phyloP scores from a whole-genome alignment of 179 eudicot genomes.

The Spinacia oleracea region DNA sequence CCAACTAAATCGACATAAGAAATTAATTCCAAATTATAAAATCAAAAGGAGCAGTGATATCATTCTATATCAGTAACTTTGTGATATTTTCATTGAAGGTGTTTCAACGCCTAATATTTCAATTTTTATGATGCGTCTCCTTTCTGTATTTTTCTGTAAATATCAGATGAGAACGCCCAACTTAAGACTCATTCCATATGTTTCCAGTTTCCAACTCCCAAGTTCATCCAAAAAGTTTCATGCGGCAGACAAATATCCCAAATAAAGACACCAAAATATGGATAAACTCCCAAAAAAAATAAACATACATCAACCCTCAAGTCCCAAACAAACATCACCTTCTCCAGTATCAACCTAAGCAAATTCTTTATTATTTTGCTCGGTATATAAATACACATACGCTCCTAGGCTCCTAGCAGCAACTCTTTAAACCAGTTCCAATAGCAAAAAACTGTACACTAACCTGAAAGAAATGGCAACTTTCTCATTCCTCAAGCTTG shows the following conservation, averaged over 20 bases:
- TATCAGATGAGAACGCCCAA: background rate
- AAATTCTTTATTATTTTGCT: background rate
- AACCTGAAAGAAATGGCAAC: conserved; percentile 19
- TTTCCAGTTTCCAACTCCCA: background rate
- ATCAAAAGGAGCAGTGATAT: background rate
- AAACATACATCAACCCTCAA: conserved; percentile 4
- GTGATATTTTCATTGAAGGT: background rate
- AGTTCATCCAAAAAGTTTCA: background rate
- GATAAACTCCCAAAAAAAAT: background rate
- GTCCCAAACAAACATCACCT: background rate
- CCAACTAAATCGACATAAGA: too few species aligned
- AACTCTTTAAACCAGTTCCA: background rate
- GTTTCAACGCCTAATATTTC: background rate
- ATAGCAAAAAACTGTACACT: background rate
- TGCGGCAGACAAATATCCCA: background rate
- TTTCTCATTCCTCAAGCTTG: conserved; percentile 4
- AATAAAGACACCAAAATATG: background rate
- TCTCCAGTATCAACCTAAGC: background rate
- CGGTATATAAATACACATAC: background rate
- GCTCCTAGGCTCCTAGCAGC: background rate
- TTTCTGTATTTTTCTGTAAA: background rate
- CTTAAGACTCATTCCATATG: background rate
- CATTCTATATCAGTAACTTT: background rate
- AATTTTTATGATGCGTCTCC: background rate
- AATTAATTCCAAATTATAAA: background rate